Conservation (phyloP, 2,329 filamentous ascomycete species). For the Hypocrella siamensis region DNA sequence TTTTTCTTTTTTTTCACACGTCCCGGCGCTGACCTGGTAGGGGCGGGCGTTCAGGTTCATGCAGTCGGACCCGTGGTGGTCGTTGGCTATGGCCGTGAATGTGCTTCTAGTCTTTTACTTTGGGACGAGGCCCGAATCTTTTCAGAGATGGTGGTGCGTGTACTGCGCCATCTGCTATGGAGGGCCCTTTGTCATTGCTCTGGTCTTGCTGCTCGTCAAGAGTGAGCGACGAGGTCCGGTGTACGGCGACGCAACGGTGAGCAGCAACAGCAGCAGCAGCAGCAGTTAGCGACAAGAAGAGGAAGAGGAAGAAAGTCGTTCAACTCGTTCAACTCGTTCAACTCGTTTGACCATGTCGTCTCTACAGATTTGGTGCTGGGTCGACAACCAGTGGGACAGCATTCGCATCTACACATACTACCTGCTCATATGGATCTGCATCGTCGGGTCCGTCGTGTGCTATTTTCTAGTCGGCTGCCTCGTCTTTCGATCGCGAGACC, state of each 20-base stretch:
- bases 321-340: too few relatives aligned
- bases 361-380: slow-evolving; percentile 46
- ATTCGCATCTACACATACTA: slow-evolving; percentile 47
- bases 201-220: slow-evolving; percentile 46
- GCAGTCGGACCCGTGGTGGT: slow-evolving; percentile 64
- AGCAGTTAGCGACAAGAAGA: too few relatives aligned
- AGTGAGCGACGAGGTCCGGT: slow-evolving; percentile 20
- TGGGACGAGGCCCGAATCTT: slow-evolving; percentile 47
- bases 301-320: too few relatives aligned
- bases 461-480: slow-evolving; percentile 43
- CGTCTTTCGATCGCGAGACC: slow-evolving; percentile 42
- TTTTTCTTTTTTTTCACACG: not conserved
- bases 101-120: slow-evolving; percentile 57
- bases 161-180: slow-evolving; percentile 61
- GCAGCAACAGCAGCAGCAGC: slow-evolving; percentile 8
- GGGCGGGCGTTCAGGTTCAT: slow-evolving; percentile 40
- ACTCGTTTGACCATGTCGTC: not conserved
- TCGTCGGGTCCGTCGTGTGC: slow-evolving; percentile 35
- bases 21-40: not conserved
- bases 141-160: slow-evolving; percentile 54
- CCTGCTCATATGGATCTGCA: slow-evolving; percentile 45
- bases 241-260: slow-evolving; percentile 42
- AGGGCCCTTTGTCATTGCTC: slow-evolving; percentile 49
- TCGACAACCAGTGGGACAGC: slow-evolving; percentile 34
- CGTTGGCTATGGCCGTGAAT: slow-evolving; percentile 69